A percentile compares a stretch with the other conserved stretches of the same genome.
phyloP scores from a whole-genome alignment of 192 early-diverging fungal species.

The Phlyctochytrium arcticum region DNA sequence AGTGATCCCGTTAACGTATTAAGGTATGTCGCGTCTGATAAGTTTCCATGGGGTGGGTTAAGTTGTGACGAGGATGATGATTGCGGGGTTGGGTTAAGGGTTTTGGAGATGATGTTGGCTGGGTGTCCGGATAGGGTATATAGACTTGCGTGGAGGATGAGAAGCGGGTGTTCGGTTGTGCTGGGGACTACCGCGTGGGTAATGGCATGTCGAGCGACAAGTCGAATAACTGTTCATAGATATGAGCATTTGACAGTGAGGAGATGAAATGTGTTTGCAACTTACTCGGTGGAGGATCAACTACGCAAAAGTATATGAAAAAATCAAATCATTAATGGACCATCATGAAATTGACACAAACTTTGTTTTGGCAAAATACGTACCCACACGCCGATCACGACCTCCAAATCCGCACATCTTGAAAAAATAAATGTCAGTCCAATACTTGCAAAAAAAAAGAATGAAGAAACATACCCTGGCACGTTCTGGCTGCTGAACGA shows the following conservation, averaged over 20 bases:
- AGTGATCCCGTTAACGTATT: conserved; percentile 27
- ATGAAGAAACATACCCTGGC: background rate
- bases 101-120: conserved; percentile 2
- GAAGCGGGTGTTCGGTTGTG: conserved; percentile 3
- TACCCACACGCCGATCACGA: conserved; percentile 12
- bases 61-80: too few species aligned
- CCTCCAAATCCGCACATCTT: conserved; percentile 6
- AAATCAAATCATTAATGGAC: background rate
- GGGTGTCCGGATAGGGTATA: background rate
- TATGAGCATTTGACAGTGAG: background rate
- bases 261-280: background rate
- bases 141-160: conserved; percentile 8
- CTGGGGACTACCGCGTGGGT: background rate
- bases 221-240: background rate
- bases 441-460: background rate
- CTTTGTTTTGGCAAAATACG: background rate
- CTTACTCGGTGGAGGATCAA: conserved; percentile 12
- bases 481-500: background rate
- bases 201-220: background rate
- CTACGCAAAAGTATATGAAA: background rate
- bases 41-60: background rate
- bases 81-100: too few species aligned
- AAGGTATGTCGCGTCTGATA: background rate
- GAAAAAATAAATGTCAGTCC: background rate
- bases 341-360: background rate